phyloP scores from a whole-genome alignment of 345 rosid species.

The Citropsis articulata region DNA sequence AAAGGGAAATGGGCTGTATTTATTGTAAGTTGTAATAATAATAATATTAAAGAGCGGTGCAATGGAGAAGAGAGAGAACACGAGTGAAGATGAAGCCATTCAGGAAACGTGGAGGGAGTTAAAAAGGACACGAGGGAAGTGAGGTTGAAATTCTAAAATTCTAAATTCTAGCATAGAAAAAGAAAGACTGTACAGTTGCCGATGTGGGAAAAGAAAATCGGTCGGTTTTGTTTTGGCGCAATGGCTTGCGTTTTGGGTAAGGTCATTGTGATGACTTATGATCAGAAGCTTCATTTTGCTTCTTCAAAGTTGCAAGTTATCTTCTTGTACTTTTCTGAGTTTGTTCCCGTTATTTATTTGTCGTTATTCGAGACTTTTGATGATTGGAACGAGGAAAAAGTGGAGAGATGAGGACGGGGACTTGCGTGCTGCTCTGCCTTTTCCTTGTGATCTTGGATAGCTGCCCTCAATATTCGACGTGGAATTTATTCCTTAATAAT shows the following conservation, averaged over 20 bases:
- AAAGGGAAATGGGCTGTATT: background rate
- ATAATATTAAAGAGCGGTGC: background rate
- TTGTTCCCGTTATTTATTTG: background rate
- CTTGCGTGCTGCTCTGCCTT: background rate
- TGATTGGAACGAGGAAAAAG: background rate
- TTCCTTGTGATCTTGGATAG: no score
- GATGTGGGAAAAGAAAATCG: background rate
- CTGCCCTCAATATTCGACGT: no score
- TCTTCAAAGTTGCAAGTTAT: background rate
- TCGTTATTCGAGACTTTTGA: background rate
- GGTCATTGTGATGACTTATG: background rate
- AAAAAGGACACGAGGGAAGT: slow-evolving; percentile 17
- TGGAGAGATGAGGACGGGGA: background rate
- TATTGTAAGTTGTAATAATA: background rate
- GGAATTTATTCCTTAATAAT: no score
- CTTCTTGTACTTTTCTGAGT: background rate
- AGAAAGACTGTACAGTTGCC: background rate
- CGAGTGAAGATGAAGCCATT: slow-evolving; percentile 3
- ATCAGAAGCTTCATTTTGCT: background rate
- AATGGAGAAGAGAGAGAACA: background rate
- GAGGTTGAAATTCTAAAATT: background rate
- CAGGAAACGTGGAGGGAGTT: slow-evolving; percentile 17
- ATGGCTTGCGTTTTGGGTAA: background rate
- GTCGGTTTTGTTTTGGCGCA: background rate
- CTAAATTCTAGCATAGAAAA: background rate